Evolutionary conservation across 140 eudicot genomes (phyloP), one percentile per base, ranked within the genome.

Genomic region (Anethum foeniculum): DNA sequence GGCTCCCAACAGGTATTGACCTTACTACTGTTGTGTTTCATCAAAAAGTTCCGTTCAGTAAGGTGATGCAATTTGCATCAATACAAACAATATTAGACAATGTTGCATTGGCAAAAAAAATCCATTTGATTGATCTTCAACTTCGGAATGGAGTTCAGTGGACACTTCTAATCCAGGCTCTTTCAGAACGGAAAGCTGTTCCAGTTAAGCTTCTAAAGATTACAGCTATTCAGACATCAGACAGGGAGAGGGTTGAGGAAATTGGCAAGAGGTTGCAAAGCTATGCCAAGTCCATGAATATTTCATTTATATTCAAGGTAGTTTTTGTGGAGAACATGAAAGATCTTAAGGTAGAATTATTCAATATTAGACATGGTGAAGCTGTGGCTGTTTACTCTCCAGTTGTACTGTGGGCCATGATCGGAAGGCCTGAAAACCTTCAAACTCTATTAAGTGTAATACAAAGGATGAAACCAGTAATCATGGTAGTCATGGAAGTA

Each of bases 91-190:
- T 90, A 74, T 27, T 87, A 25, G 91, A 90, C 27, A 87, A 88
- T 32, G 68, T 85, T 1, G 78, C 77, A 32, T 34, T 65, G 67
- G 84, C 86, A 21, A 81, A 85, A 82, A 30, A 28, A 34, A 68
- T 68, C 43, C 74, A 68, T 68, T 13, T 68, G 16, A 68, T 68
- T 14, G 74, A 68, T 68, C 19, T 68, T 12, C 74, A 68, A 32
- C n/a, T 68, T 28, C 30, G 43, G 16, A 34, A 68, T 7, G 93
- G 91, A 10, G 76, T 87, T 65, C 90, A 85, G 15, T 85, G 92
- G 89, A 87, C 91, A 1, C 58, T 77, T 10, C 36, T 87, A 77
- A 86, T 90, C 77, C 92, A 90, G 85, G 96, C 87, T 64, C 77
- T 86, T 23, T 77, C 83, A 30, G 86, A 80, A 38, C 47, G 73